Conservation (phyloP, 1,139 yeast species). For the Spencermartinsiella ligniputridi region DNA sequence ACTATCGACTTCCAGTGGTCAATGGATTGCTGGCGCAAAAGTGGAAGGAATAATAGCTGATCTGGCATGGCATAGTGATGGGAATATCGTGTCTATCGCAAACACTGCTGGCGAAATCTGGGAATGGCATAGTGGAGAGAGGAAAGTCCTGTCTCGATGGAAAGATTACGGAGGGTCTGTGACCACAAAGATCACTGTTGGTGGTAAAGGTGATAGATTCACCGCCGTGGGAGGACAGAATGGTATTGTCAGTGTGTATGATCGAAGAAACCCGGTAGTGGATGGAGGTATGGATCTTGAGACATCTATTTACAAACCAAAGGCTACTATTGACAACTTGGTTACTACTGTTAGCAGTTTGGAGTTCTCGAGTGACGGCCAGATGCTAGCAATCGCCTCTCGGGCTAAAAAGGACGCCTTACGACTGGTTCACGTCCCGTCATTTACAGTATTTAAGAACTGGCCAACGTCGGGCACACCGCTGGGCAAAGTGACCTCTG, state of each 20-base stretch:
- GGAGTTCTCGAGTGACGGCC: slow-evolving; percentile 83
- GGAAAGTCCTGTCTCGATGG: slow-evolving; percentile 65
- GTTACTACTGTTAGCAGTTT: slow-evolving; percentile 76
- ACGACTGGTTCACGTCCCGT: slow-evolving; percentile 80
- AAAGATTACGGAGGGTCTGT: slow-evolving; percentile 84
- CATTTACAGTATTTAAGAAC: slow-evolving; percentile 80
- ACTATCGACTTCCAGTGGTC: slow-evolving; percentile 70
- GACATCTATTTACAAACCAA: slow-evolving; percentile 29
- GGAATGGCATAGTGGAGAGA: slow-evolving; percentile 63
- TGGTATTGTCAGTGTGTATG: slow-evolving; percentile 89
- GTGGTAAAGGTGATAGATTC: slow-evolving; percentile 75
- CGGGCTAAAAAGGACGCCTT: slow-evolving; percentile 83
- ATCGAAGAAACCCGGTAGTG: slow-evolving; percentile 40
- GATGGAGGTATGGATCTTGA: slow-evolving; percentile 23
- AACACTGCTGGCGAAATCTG: slow-evolving; percentile 85
- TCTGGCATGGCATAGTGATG: slow-evolving; percentile 59
- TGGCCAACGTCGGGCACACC: slow-evolving; percentile 99
- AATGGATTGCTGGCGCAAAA: slow-evolving; percentile 82
- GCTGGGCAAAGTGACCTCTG: slow-evolving; percentile 84
- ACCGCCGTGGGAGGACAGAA: slow-evolving; percentile 83
- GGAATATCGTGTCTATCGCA: slow-evolving; percentile 54
- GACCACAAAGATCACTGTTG: slow-evolving; percentile 71
- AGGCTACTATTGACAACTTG: slow-evolving; percentile 66
- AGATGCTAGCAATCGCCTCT: slow-evolving; percentile 78
- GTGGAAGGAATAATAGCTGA: slow-evolving; percentile 80